Percentiles rank a stretch among this genome's conserved stretches.
These are phyloP conservation scores for Aspergillus nanangensis DNA, from an alignment of 495 filamentous ascomycete genomes.

Conservation along the genomic window DNA sequence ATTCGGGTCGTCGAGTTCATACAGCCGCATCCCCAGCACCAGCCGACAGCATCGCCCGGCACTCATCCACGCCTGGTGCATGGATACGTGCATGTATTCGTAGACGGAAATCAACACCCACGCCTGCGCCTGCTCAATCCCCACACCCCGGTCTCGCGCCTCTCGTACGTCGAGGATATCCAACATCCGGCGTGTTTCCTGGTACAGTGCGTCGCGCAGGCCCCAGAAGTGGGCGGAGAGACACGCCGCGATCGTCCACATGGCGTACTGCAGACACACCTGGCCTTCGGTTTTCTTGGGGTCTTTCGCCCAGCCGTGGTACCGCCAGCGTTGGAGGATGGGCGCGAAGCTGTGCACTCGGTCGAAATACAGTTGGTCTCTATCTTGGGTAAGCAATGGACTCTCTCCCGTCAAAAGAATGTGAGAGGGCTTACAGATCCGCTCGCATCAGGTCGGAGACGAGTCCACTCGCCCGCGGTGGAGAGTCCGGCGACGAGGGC, in stretches of 20 bases:
- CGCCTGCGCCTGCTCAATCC: slow-evolving; percentile 45
- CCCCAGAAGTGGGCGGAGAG: slow-evolving; percentile 49
- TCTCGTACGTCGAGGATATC: slow-evolving; percentile 13
- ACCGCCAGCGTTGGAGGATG: slow-evolving; percentile 46
- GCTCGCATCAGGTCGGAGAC: slow-evolving; percentile 30
- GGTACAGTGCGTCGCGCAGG: slow-evolving; percentile 42
- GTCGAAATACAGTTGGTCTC: slow-evolving; percentile 56
- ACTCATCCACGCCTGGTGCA: slow-evolving; percentile 48
- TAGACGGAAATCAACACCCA: slow-evolving; percentile 52
- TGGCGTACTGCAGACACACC: slow-evolving; percentile 48
- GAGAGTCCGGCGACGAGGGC: slow-evolving; percentile 7
- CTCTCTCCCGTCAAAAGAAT: background rate
- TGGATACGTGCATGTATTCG: slow-evolving; percentile 44
- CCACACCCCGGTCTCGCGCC: background rate
- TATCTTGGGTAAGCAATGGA: slow-evolving; percentile 5
- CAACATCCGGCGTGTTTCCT: slow-evolving; percentile 44
- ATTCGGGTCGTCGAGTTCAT: slow-evolving; percentile 41
- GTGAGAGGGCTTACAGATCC: slow-evolving; percentile 32
- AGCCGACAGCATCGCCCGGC: slow-evolving; percentile 50
- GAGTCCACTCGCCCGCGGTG: slow-evolving; percentile 3
- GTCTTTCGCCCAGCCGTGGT: slow-evolving; percentile 31
- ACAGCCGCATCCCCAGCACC: slow-evolving; percentile 44
- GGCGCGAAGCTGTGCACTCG: slow-evolving; percentile 51
- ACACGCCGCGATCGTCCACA: slow-evolving; percentile 51
- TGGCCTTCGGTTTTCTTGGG: slow-evolving; percentile 24